Evolutionary conservation across 371 early-diverging fungal species (phyloP).

Genomic region (Coemansia sp.): DNA sequence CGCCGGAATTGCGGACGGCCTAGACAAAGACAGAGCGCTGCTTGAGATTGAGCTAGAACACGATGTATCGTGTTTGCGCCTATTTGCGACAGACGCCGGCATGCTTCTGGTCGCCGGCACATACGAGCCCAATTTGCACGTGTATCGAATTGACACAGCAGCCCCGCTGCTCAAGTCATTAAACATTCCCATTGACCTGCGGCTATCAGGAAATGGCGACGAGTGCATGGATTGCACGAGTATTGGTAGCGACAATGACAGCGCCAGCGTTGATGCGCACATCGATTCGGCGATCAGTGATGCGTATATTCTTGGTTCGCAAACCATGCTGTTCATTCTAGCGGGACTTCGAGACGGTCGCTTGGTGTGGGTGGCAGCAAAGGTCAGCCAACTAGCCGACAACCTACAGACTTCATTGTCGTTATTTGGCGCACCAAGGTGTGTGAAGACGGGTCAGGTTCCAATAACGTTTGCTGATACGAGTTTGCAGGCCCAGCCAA

Average conservation of each 20-base stretch:
- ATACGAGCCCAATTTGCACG: slow-evolving; percentile 9
- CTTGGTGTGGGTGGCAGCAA: slow-evolving; percentile 3
- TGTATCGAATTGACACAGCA: slow-evolving; percentile 1
- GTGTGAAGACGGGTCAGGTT: not conserved
- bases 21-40: not conserved
- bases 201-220: not conserved
- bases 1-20: too few relatives aligned
- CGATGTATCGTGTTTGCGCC: slow-evolving; percentile 25
- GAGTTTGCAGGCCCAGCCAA: not conserved
- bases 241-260: not conserved
- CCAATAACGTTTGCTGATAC: slow-evolving; percentile 6
- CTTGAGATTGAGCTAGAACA: not conserved
- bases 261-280: too few relatives aligned
- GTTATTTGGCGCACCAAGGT: not conserved
- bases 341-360: slow-evolving; percentile 36
- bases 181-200: not conserved
- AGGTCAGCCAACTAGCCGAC: not conserved
- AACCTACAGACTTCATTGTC: not conserved
- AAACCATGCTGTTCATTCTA: slow-evolving; percentile 7
- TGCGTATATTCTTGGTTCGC: slow-evolving; percentile 12
- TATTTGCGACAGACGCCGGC: slow-evolving; percentile 7
- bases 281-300: slow-evolving; percentile 17
- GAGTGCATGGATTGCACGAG: slow-evolving; percentile 1
- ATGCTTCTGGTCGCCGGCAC: slow-evolving; percentile 19
- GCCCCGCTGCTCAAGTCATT: not conserved